phyloP scores from a whole-genome alignment of 495 filamentous ascomycete genomes.

The Penicillium crystallinum region DNA sequence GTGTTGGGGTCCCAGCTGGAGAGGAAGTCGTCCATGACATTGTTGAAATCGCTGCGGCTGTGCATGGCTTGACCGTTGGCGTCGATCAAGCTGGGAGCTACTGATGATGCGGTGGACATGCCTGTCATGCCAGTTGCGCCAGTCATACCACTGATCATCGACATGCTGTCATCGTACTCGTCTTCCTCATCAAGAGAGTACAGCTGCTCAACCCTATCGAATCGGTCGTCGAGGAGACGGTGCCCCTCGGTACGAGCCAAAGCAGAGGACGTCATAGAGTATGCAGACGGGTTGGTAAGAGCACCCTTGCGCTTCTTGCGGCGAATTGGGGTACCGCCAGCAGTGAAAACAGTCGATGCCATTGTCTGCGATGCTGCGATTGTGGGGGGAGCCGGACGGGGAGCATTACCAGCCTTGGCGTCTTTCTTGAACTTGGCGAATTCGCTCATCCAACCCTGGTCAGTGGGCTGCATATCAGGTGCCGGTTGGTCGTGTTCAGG shows the following conservation, averaged over 20 bases:
- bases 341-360: conserved; percentile 71
- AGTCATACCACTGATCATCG: conserved; percentile 51
- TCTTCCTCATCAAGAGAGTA: conserved; percentile 75
- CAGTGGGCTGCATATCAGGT: conserved; percentile 42
- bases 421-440: conserved; percentile 88
- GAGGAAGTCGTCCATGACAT: conserved; percentile 90
- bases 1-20: conserved; percentile 56
- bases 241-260: conserved; percentile 86
- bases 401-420: conserved; percentile 44
- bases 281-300: conserved; percentile 78
- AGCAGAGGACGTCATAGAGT: conserved; percentile 96
- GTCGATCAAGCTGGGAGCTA: conserved; percentile 41
- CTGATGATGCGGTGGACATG: conserved; percentile 43
- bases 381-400: conserved; percentile 34
- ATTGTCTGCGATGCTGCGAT: conserved; percentile 54
- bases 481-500: conserved; percentile 41
- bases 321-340: conserved; percentile 63
- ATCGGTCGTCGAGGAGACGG: conserved; percentile 78
- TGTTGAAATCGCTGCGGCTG: conserved; percentile 70
- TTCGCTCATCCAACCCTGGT: conserved; percentile 78
- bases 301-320: conserved; percentile 89
- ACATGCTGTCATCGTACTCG: conserved; percentile 49
- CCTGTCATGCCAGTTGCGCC: conserved; percentile 39
- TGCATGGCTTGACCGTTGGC: conserved; percentile 41
- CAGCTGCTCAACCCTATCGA: conserved; percentile 81